Conservation (phyloP, 441 rosid species). For the Gossypium laxum region DNA sequence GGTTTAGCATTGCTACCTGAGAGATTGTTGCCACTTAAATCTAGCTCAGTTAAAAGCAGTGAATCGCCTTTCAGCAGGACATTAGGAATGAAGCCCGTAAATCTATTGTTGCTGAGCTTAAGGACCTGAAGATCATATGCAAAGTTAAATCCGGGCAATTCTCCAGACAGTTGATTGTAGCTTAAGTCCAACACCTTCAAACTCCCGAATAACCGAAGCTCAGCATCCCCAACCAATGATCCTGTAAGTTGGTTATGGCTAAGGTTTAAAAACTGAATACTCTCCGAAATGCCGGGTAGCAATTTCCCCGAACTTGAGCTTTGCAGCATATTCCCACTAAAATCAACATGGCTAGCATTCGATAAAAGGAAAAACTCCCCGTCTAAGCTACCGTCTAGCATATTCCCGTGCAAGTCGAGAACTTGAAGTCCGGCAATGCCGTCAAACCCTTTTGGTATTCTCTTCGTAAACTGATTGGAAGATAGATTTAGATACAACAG, state of each 20-base stretch:
- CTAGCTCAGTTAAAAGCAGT: conserved; percentile 56
- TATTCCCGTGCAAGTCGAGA: conserved; percentile 76
- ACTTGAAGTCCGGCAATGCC: conserved; percentile 50
- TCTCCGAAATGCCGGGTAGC: conserved; percentile 72
- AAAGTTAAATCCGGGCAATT: conserved; percentile 81
- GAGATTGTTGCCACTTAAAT: conserved; percentile 88
- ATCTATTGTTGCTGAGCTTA: conserved; percentile 70
- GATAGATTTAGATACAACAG: conserved; percentile 63
- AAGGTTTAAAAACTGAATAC: conserved; percentile 61
- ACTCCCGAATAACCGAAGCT: conserved; percentile 55
- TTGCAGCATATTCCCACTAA: conserved; percentile 60
- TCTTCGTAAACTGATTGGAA: conserved; percentile 47
- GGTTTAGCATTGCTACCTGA: conserved; percentile 41
- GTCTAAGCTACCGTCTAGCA: conserved; percentile 61
- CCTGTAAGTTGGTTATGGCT: conserved; percentile 83
- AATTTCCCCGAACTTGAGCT: conserved; percentile 55
- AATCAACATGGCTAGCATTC: conserved; percentile 67
- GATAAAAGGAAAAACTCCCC: conserved; percentile 71
- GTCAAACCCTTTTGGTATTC: conserved; percentile 69
- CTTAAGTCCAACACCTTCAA: conserved; percentile 79
- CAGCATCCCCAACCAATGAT: conserved; percentile 54
- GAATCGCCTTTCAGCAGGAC: conserved; percentile 85
- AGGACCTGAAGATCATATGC: conserved; percentile 86
- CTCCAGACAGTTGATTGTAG: conserved; percentile 77
- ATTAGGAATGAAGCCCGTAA: conserved; percentile 76